Conservation (phyloP, 306 rosid species). For the Rosa chinensis region DNA sequence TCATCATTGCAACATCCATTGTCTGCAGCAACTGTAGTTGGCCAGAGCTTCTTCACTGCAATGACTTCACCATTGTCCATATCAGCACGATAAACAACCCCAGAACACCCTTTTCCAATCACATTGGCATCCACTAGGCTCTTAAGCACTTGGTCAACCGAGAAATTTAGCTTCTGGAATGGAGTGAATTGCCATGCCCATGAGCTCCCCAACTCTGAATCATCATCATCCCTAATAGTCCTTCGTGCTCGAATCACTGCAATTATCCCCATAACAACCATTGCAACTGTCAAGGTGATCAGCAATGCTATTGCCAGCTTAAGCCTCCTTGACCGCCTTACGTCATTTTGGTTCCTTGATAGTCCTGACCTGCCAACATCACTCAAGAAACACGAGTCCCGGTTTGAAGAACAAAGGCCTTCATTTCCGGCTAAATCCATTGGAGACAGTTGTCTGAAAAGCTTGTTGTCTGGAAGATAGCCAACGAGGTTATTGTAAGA, state of each 20-base stretch:
- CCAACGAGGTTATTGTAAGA: slow-evolving; percentile 75
- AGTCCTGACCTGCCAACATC: slow-evolving; percentile 37
- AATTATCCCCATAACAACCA: slow-evolving; percentile 69
- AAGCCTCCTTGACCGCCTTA: slow-evolving; percentile 51
- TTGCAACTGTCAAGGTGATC: slow-evolving; percentile 58
- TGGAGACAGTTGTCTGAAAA: slow-evolving; percentile 72
- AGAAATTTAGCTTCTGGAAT: slow-evolving; percentile 85
- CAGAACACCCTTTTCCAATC: slow-evolving; percentile 91
- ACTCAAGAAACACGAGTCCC: slow-evolving; percentile 60
- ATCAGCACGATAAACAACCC: slow-evolving; percentile 85
- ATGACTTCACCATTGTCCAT: slow-evolving; percentile 69
- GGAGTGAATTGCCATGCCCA: slow-evolving; percentile 96
- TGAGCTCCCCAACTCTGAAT: slow-evolving; percentile 76
- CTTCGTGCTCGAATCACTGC: slow-evolving; percentile 76
- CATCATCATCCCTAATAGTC: slow-evolving; percentile 51
- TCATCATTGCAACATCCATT: slow-evolving; percentile 49
- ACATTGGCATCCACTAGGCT: slow-evolving; percentile 71
- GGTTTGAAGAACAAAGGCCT: slow-evolving; percentile 67
- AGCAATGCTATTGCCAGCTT: slow-evolving; percentile 75
- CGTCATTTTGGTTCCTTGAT: slow-evolving; percentile 33
- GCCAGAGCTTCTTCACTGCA: slow-evolving; percentile 97
- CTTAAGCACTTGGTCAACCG: slow-evolving; percentile 69
- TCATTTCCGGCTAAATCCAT: slow-evolving; percentile 65
- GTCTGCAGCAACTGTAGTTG: slow-evolving; percentile 49
- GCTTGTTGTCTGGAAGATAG: slow-evolving; percentile 79